Evolutionary conservation across 1,284 basidiomycete genomes (phyloP).

Genomic region (Marasmius tenuissimus): DNA sequence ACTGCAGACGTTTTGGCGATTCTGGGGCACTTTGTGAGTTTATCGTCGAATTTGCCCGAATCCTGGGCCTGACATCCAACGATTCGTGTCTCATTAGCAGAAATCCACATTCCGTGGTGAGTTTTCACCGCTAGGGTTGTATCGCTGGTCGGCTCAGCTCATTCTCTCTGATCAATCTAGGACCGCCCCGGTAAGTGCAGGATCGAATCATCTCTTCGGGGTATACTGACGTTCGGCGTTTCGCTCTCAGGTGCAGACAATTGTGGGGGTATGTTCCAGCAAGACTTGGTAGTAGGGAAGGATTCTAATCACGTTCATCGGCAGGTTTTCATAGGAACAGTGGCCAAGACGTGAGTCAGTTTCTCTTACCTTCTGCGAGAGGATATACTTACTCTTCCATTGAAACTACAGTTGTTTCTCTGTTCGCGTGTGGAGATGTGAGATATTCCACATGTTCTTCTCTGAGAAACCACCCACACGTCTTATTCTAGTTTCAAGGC

Average conservation of each 20-base stretch:
- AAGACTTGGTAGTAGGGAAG: background rate
- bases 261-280: conserved; percentile 3
- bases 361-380: background rate
- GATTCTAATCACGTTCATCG: background rate
- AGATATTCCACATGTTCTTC: background rate
- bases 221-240: too few species aligned
- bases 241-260: background rate
- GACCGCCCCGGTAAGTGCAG: too few species aligned
- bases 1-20: background rate
- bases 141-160: too few species aligned
- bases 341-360: conserved; percentile 3
- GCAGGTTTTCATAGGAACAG: conserved; percentile 2
- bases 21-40: background rate
- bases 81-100: background rate
- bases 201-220: too few species aligned
- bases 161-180: too few species aligned
- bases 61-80: background rate
- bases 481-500: conserved; percentile 1
- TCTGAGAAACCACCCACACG: background rate
- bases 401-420: conserved; percentile 3
- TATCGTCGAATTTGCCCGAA: background rate
- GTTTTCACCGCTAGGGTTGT: too few species aligned
- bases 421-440: conserved; percentile 11
- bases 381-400: background rate
- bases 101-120: background rate